Base-by-base conservation (phyloP, 75 land plant species). In the Picea glauca region DNA sequence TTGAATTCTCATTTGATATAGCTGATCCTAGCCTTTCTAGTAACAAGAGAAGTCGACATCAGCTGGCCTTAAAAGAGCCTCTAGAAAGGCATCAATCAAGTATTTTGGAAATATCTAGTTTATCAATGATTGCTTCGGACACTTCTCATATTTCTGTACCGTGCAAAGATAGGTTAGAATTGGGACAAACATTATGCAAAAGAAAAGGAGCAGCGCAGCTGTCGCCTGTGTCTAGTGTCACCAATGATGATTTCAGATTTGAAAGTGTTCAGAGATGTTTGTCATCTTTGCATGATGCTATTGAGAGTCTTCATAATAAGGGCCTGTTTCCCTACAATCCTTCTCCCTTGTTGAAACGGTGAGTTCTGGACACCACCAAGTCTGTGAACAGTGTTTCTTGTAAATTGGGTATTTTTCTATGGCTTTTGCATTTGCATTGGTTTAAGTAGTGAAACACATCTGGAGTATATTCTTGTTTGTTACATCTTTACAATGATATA, bases 241-340 rank as follows among this genome's bases (percentile, higher is more conserved):
- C 11, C 9, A 9, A 38, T 70, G 73, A 70, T 70, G 43, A 40
- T 32, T 70, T 21, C 11, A 70, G 73, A 18, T 32, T 65, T 43
- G 50, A 66, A 40, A 66, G 20, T 26, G 74, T 62, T 23, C 54
- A 17, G 57, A 30, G 31, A 62, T 78, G 75, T 66, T 67, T 78
- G 75, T n/a, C 56, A 65, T 40, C 57, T n/a, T 66, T 78, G 32
- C 38, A 66, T 40, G 56, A 58, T 20, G 60, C 83, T 33, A 68
- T 84, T 40, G 78, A 80, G 63, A 82, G 78, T 31, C 77, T 84
- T 77, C 79, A 80, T 26, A 64, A 57, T 46, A 82, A 77, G 58
- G 64, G 70, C 33, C 31, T 80, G 46, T 84, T 84, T 50, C 85
- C 85, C 26, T 84, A 84, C 74, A 81, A 84, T 60, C 85, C 85